These are phyloP conservation scores for Peziza echinospora DNA, from an alignment of 495 filamentous ascomycete genomes.

Conservation along the genomic window DNA sequence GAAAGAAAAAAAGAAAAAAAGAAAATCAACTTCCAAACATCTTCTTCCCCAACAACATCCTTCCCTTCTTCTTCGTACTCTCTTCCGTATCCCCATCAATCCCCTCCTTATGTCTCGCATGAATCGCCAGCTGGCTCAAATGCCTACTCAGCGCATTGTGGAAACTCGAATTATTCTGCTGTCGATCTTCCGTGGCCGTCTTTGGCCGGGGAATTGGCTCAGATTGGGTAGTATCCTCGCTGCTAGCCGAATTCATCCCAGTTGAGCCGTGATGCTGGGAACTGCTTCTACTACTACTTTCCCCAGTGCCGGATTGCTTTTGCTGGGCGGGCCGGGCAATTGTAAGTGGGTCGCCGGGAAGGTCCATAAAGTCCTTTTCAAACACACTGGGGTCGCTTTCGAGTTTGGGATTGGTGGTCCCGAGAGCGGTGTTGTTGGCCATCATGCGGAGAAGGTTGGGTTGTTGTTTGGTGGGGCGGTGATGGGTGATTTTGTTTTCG, in stretches of 20 bases:
- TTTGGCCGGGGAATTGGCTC: too few species aligned
- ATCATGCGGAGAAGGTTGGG: conserved; percentile 62
- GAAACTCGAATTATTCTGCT: conserved; percentile 1
- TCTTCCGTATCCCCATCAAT: conserved; percentile 13
- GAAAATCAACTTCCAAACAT: conserved; percentile 13
- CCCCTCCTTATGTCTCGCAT: conserved; percentile 14
- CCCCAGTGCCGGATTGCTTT: conserved; percentile 3
- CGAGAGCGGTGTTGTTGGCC: conserved; percentile 29
- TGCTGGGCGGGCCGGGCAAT: not conserved
- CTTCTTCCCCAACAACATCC: conserved; percentile 26
- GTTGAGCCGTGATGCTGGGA: not conserved
- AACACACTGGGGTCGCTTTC: not conserved
- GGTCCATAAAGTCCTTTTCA: not conserved
- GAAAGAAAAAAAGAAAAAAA: not conserved
- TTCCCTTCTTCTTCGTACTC: conserved; percentile 23
- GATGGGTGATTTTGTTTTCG: conserved; percentile 85
- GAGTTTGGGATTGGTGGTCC: conserved; percentile 10
- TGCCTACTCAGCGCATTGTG: conserved; percentile 16
- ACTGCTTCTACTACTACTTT: conserved; percentile 2
- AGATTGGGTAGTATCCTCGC: too few species aligned
- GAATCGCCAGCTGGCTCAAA: conserved; percentile 10
- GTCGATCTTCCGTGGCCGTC: conserved; percentile 2
- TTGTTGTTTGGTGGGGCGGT: conserved; percentile 55
- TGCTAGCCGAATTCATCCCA: not conserved
- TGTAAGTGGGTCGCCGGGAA: not conserved